Conservation (phyloP, 1,284 basidiomycete species). For the Phaffia rhodozyma region DNA sequence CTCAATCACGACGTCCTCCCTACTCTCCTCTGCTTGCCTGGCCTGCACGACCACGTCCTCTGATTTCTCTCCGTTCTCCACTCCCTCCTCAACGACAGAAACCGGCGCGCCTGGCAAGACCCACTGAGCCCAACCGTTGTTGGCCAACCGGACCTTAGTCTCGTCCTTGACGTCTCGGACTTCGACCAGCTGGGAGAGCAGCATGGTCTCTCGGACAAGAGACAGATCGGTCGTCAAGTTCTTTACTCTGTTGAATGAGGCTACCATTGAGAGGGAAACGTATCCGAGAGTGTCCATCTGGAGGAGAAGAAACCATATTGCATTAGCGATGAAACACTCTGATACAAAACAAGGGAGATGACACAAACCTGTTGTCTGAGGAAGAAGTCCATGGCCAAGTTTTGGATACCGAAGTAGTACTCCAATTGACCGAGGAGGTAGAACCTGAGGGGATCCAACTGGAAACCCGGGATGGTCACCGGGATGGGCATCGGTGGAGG, state of each 20-base stretch:
- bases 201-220: slow-evolving; percentile 59
- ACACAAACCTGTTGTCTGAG: slow-evolving; percentile 54
- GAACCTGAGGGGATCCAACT: slow-evolving; percentile 51
- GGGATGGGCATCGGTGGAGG: slow-evolving; percentile 45
- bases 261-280: slow-evolving; percentile 66
- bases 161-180: slow-evolving; percentile 40
- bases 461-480: slow-evolving; percentile 45
- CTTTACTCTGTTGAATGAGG: slow-evolving; percentile 74
- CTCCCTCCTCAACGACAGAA: slow-evolving; percentile 21
- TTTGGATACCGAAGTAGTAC: slow-evolving; percentile 77
- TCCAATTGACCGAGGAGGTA: slow-evolving; percentile 65
- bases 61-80: no score
- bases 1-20: no score
- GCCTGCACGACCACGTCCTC: no score
- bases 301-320: background rate
- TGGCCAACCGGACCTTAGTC: slow-evolving; percentile 52
- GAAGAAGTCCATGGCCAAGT: slow-evolving; percentile 70
- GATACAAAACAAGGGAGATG: background rate
- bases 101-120: slow-evolving; percentile 54
- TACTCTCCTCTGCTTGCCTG: no score
- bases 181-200: slow-evolving; percentile 56
- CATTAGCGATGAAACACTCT: background rate
- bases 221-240: slow-evolving; percentile 53
- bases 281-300: slow-evolving; percentile 85
- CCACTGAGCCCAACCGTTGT: slow-evolving; percentile 49